Evolutionary conservation across 176 grass and related monocot genomes (phyloP), one percentile per base, ranked within the genome.

Genomic region (Aegilops sharonensis): DNA sequence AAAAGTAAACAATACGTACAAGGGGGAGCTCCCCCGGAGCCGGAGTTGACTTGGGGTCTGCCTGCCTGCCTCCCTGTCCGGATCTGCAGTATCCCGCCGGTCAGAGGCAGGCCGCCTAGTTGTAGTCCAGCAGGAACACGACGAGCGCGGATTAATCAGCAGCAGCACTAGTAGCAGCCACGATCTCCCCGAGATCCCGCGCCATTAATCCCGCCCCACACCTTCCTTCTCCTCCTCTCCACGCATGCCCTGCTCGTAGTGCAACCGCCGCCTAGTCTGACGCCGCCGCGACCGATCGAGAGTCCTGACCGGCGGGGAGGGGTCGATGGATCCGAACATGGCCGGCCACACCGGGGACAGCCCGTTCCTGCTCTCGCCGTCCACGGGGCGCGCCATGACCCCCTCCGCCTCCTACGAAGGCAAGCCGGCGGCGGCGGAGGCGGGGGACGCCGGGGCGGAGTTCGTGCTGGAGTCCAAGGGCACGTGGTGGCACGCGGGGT

Each of bases 381-480:
- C 14, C 6, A 30, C 75, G 29, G 50, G 80, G 36, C 73, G 14
- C 23, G 30, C 87, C 57, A 15, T 32, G 54, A 34, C 64, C 0
- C 35, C 77, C 34, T 78, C 74, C 50, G 47, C 89, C 4, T 39
- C 72, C 59, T 73, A 82, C 40, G 25, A 25, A 25, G 25, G 25
- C 25, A 25, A 25, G 25, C 25, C 25, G 60, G 12, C 54, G 68
- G 17, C 54, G 68, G 61, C 48, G 72, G 21, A 32, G 3, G 9
- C 92, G 17, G 95, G 92, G 77, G 95, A 97, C 67, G 95, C 92
- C 3, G 95, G 95, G 18, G 92, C 95, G 13, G 79, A 76, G 59
- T 98, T 98, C 87, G 95, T 98, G 23, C 95, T 98, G 79, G 92
- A 98, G 60, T 98, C 95, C 7, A 98, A 98, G 90, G 95, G 95